Evolutionary conservation across 2,329 filamentous ascomycete species (phyloP).

Genomic region (Diatrype stigma): DNA sequence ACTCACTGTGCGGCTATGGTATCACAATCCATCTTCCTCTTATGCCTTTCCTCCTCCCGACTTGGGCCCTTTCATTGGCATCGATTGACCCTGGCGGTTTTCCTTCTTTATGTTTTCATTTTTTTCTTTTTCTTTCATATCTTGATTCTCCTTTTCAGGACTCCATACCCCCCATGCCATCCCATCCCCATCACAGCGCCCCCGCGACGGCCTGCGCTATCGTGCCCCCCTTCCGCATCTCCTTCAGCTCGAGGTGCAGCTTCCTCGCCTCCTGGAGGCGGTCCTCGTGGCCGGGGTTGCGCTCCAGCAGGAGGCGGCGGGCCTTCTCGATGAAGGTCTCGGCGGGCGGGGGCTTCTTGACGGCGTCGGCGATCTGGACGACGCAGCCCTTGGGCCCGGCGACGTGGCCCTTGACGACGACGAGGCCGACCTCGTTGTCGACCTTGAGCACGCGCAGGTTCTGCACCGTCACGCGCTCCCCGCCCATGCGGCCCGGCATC

Average conservation of each 20-base stretch:
- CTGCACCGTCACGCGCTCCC: slow-evolving; percentile 81
- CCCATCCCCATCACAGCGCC: slow-evolving; percentile 7
- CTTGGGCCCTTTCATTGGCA: background rate
- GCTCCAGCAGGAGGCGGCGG: slow-evolving; percentile 38
- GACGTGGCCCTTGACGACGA: slow-evolving; percentile 82
- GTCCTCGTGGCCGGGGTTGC: slow-evolving; percentile 42
- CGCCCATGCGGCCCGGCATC: slow-evolving; percentile 96
- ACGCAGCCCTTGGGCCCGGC: slow-evolving; percentile 83
- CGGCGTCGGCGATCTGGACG: slow-evolving; percentile 82
- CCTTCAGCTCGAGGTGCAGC: slow-evolving; percentile 52
- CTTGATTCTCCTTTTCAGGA: slow-evolving; percentile 1
- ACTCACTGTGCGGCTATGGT: background rate
- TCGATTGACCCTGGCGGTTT: no score
- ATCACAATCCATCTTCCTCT: background rate
- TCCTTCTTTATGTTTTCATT: background rate
- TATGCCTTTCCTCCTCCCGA: background rate
- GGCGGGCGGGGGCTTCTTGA: slow-evolving; percentile 69
- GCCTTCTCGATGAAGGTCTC: slow-evolving; percentile 45
- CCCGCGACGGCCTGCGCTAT: slow-evolving; percentile 31
- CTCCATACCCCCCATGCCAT: no score
- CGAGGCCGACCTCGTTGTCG: slow-evolving; percentile 79
- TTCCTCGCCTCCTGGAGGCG: slow-evolving; percentile 45
- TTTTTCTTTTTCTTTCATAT: background rate
- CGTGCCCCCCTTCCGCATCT: slow-evolving; percentile 38
- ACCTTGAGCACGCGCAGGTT: slow-evolving; percentile 87